Evolutionary conservation across 2,329 filamentous ascomycete species (phyloP).

Genomic region (Penicillium sp.): DNA sequence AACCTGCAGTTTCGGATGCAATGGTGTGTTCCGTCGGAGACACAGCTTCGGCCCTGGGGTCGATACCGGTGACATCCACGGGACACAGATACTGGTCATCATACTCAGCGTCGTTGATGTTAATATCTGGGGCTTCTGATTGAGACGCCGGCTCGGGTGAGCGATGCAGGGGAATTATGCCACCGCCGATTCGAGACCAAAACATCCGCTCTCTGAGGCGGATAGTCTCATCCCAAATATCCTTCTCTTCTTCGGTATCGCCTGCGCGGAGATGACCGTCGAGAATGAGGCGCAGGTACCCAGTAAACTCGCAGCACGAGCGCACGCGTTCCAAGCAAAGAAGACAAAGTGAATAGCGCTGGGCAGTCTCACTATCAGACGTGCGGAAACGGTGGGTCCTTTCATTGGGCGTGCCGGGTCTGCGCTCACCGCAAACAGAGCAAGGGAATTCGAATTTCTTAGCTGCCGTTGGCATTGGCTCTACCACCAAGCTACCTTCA

Average conservation of each 20-base stretch:
- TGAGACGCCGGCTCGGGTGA: constrained; percentile 24
- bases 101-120: background rate
- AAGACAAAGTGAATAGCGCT: constrained; percentile 84
- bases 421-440: constrained; percentile 82
- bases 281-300: constrained; percentile 86
- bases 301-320: constrained; percentile 88
- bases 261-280: constrained; percentile 89
- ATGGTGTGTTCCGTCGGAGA: background rate
- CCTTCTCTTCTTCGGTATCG: constrained; percentile 78
- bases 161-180: constrained; percentile 70
- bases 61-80: constrained; percentile 7
- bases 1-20: background rate
- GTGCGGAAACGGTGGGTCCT: constrained; percentile 87
- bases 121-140: constrained; percentile 2
- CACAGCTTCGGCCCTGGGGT: constrained; percentile 5
- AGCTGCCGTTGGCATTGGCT: constrained; percentile 70
- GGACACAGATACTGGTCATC: constrained; percentile 8
- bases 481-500: constrained; percentile 83
- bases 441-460: constrained; percentile 65
- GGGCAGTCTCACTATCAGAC: constrained; percentile 81
- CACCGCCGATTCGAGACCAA: constrained; percentile 89
- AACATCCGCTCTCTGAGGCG: constrained; percentile 93
- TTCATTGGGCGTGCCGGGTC: constrained; percentile 69
- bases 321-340: constrained; percentile 84
- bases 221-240: constrained; percentile 93